A percentile compares a stretch with the other conserved stretches of the same genome.
Evolutionary conservation across 164 flowering plant genomes (phyloP).

Genomic region (Malania oleifera): DNA sequence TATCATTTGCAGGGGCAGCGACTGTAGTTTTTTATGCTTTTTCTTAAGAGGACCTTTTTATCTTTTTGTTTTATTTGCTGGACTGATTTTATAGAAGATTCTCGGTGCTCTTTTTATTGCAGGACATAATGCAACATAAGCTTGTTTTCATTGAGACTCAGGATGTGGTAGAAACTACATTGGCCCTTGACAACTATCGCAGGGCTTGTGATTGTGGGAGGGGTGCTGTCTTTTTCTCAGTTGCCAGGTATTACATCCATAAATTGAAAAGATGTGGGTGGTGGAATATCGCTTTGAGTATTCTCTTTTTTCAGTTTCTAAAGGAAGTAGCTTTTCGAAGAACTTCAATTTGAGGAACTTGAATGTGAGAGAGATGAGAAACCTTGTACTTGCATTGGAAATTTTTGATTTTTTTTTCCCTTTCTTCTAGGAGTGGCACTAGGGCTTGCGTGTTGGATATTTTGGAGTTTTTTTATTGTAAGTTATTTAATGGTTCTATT

Average conservation of each 20-base stretch:
- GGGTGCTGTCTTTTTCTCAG: constrained; percentile 98
- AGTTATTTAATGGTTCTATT: too few species aligned
- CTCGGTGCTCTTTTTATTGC: constrained; percentile 16
- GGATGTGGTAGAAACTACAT: constrained; percentile 97
- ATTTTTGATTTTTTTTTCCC: too few species aligned
- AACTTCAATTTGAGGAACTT: background rate
- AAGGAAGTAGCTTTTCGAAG: background rate
- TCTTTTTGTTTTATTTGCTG: background rate
- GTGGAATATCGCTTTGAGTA: too few species aligned
- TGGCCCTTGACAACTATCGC: constrained; percentile 96
- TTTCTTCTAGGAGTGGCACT: too few species aligned
- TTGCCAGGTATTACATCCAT: constrained; percentile 74
- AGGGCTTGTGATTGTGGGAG: constrained; percentile 99
- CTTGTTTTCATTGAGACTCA: constrained; percentile 98
- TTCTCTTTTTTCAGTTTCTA: background rate
- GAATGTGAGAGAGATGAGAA: background rate
- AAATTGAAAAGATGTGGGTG: too few species aligned
- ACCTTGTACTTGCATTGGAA: too few species aligned
- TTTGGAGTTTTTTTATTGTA: too few species aligned
- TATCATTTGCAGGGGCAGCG: background rate
- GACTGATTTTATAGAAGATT: background rate
- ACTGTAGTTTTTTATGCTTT: background rate
- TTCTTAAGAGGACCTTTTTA: background rate
- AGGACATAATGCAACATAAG: constrained; percentile 98
- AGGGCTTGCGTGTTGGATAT: too few species aligned